Base-by-base conservation (phyloP, 2,329 filamentous ascomycete species). In the Ampelomyces quisqualis region DNA sequence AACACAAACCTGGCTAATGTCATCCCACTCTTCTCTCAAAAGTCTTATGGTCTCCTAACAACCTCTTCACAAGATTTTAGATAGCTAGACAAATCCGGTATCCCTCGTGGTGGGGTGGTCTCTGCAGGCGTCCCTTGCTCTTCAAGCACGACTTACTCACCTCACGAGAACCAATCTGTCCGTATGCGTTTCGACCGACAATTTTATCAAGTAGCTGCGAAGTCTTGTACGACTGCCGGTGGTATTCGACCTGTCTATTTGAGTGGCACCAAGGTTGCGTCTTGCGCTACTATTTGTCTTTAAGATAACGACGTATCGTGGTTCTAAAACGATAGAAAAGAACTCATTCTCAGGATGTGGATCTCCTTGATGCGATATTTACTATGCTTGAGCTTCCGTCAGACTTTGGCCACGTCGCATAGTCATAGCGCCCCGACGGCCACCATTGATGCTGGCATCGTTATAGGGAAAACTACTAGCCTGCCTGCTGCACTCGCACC, bases 401-500 rank as follows among this genome's bases (percentile, higher is more conserved):
- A 11, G n/a, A n/a, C 5, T 5, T 23, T 14, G 18, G 15, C 21
- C 19, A 7, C 19, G 14, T 22, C 31, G 7, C 9, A 24, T 26
- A 17, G 40, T 17, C 34, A 43, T 24, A 30, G 44, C 7, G 45
- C 43, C 7, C 60, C 58, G 2, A 59, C 56, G 14, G 60, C 53
- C 5, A 60, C 53, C 2, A 50, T 65, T 11, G 47, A 54, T 34
- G 37, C 44, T 19, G 61, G 61, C 11, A 34, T 52, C 1, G 11
- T 65, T 2, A 26, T 64, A 4, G 61, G 62, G 9, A 64, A 53
- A 5, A 45, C 56, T 0, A 64, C 60, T 7, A 40, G 53, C 3
- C 57, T 56, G 10, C 48, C 58, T 0, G 43, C 49, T 5, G 47
- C 51, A 13, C 14, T 53, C 2, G 49, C 42, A 19, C 44, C 44